Conservation (phyloP, 108 stramenopile species). For the Mediolabrus comicus region DNA sequence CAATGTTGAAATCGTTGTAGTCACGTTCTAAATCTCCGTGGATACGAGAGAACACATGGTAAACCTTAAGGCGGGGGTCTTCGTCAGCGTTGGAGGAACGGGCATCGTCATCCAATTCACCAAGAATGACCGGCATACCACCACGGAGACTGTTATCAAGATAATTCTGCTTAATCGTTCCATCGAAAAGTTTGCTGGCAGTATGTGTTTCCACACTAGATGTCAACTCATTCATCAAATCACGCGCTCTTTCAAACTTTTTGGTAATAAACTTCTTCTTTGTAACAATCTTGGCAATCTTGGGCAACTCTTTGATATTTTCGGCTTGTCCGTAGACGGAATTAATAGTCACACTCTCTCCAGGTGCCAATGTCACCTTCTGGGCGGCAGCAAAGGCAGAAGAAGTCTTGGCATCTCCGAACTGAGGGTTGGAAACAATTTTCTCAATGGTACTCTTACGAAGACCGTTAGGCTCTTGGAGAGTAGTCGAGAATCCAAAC, state of each 20-base stretch:
- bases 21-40: conserved; percentile 98
- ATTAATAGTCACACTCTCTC: conserved; percentile 74
- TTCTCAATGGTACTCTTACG: conserved; percentile 56
- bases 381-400: conserved; percentile 88
- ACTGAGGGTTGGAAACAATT: conserved; percentile 76
- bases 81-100: conserved; percentile 73
- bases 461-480: conserved; percentile 69
- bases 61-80: conserved; percentile 83
- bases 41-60: conserved; percentile 91
- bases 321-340: conserved; percentile 87
- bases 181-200: conserved; percentile 85
- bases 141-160: conserved; percentile 96
- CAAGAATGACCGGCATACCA: conserved; percentile 88
- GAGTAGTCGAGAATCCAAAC: conserved; percentile 81
- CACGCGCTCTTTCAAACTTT: conserved; percentile 76
- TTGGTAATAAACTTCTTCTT: conserved; percentile 58
- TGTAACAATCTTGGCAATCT: conserved; percentile 68
- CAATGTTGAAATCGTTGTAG: conserved; percentile 94
- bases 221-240: conserved; percentile 82
- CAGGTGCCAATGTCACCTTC: conserved; percentile 67
- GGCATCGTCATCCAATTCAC: conserved; percentile 72
- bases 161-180: conserved; percentile 90
- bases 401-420: conserved; percentile 90
- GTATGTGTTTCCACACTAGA: conserved; percentile 87
- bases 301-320: conserved; percentile 62